phyloP scores from a whole-genome alignment of 2,329 filamentous ascomycete genomes.

The Leptographium wingfieldii region DNA sequence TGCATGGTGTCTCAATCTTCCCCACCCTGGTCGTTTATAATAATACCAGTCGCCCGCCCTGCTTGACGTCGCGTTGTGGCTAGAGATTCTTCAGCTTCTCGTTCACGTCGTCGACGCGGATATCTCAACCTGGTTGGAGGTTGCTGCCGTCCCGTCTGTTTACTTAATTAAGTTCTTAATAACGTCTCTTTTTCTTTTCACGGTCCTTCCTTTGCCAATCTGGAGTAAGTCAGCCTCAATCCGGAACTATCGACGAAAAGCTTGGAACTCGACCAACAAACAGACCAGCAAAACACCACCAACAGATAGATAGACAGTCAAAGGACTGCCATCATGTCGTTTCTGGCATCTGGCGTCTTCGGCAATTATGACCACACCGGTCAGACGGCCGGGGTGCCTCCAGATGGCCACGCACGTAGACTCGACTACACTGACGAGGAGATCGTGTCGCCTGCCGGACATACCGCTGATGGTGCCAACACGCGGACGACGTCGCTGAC shows the following conservation, averaged over 20 bases:
- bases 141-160: neutral
- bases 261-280: neutral
- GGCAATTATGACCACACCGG: slow-evolving; percentile 37
- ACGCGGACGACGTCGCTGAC: slow-evolving; percentile 25
- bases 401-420: slow-evolving; percentile 14
- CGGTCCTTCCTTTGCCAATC: neutral
- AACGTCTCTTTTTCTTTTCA: neutral
- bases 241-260: neutral
- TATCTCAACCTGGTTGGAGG: neutral
- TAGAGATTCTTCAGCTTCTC: neutral
- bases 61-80: neutral
- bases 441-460: neutral
- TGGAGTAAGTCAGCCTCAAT: neutral
- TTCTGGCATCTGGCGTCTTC: slow-evolving; percentile 27
- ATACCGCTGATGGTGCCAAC: slow-evolving; percentile 14
- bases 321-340: slow-evolving; percentile 22
- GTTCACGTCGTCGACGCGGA: neutral
- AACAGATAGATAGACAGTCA: neutral
- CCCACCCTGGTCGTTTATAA: neutral
- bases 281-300: neutral
- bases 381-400: slow-evolving; percentile 27
- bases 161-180: neutral
- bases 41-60: neutral
- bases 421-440: slow-evolving; percentile 18
- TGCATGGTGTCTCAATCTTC: neutral